These are phyloP conservation scores for Artemisia argyi DNA, from an alignment of 129 eudicot species.

Conservation along the genomic window DNA sequence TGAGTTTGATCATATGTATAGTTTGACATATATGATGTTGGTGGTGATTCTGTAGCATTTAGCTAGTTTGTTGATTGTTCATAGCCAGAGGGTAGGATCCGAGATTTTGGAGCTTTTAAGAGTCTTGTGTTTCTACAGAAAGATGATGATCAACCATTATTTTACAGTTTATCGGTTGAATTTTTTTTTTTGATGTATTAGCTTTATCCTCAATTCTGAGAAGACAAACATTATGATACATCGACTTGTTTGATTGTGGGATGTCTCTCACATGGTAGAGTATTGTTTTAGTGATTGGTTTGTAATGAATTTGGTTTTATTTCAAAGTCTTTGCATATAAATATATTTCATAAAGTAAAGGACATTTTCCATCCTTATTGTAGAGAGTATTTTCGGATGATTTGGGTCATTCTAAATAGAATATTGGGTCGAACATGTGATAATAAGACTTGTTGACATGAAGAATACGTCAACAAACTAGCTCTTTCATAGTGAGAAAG, in stretches of 20 bases:
- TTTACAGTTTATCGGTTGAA: neutral
- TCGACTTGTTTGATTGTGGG: conserved; percentile 1
- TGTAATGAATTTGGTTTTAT: neutral
- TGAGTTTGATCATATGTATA: neutral
- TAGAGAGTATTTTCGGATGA: too few species aligned
- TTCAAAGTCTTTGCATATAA: neutral
- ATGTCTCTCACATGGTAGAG: neutral
- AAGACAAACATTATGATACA: neutral
- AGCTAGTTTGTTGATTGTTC: conserved; percentile 6
- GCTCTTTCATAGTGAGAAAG: too few species aligned
- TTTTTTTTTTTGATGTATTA: neutral
- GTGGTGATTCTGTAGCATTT: neutral
- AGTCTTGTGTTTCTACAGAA: too few species aligned
- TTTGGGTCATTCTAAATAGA: too few species aligned
- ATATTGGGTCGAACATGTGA: too few species aligned
- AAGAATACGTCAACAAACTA: too few species aligned
- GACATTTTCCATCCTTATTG: too few species aligned
- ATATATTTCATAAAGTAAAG: neutral
- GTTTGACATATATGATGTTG: neutral
- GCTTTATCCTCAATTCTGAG: neutral
- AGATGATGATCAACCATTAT: neutral
- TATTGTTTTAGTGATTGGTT: conserved; percentile 6
- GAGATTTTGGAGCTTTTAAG: neutral
- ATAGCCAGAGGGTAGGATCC: neutral
- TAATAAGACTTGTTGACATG: too few species aligned